phyloP scores from a whole-genome alignment of 169 alveolate species.

The Plasmodium inui region DNA sequence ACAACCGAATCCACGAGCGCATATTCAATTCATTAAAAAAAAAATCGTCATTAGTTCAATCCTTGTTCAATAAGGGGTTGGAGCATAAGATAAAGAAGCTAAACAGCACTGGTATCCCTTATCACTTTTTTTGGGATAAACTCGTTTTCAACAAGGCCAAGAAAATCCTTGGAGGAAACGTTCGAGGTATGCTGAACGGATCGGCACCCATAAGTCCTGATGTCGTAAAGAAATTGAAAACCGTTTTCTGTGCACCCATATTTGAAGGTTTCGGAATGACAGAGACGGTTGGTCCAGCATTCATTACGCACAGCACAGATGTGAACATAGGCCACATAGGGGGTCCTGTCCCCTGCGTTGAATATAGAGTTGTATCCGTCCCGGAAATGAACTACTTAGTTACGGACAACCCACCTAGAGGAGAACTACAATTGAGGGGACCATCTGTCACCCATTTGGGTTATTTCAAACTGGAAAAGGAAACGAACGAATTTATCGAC shows the following conservation, averaged over 20 bases:
- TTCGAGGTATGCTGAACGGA: conserved; percentile 89
- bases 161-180: conserved; percentile 92
- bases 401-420: conserved; percentile 91
- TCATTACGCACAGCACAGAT: conserved; percentile 84
- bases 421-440: conserved; percentile 94
- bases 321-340: conserved; percentile 88
- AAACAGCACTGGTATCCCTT: conserved; percentile 74
- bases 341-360: conserved; percentile 88
- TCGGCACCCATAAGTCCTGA: conserved; percentile 92
- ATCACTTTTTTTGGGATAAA: conserved; percentile 85
- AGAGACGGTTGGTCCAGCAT: conserved; percentile 91
- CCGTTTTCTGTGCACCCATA: conserved; percentile 88
- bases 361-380: conserved; percentile 90
- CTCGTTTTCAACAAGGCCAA: conserved; percentile 87
- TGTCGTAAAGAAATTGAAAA: conserved; percentile 87
- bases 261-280: conserved; percentile 96
- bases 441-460: conserved; percentile 88
- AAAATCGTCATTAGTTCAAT: conserved; percentile 79
- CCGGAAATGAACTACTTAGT: conserved; percentile 93
- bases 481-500: conserved; percentile 87
- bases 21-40: conserved; percentile 84
- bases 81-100: conserved; percentile 72
- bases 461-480: conserved; percentile 91
- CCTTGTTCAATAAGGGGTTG: conserved; percentile 87
- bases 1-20: conserved; percentile 92